A percentile compares a stretch with the other conserved stretches of the same genome.
phyloP scores from a whole-genome alignment of 805 yeast species.

The Yarrowia porcina region DNA sequence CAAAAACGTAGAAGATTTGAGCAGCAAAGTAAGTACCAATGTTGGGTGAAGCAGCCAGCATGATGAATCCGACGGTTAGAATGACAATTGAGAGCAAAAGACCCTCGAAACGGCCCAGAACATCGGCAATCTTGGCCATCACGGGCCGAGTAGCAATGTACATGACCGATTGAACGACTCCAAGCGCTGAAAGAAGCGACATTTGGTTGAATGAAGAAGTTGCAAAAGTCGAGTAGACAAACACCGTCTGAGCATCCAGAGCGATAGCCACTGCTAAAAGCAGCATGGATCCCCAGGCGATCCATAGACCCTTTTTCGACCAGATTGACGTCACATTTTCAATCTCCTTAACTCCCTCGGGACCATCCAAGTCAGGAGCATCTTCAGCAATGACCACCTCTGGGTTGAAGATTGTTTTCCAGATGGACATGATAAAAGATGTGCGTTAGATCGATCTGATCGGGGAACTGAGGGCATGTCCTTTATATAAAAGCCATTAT shows the following conservation, averaged over 20 bases:
- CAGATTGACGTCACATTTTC: conserved; percentile 24
- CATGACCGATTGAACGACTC: conserved; percentile 43
- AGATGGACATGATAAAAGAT: not conserved
- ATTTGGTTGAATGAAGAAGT: conserved; percentile 43
- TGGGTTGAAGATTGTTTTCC: conserved; percentile 23
- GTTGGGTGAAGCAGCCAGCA: conserved; percentile 41
- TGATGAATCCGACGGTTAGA: conserved; percentile 41
- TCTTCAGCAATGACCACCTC: conserved; percentile 3
- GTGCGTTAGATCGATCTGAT: not conserved
- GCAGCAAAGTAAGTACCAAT: conserved; percentile 42
- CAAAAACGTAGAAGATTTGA: conserved; percentile 41
- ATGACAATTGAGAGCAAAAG: conserved; percentile 38
- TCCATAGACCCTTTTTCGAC: conserved; percentile 26
- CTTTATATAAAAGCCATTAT: not conserved
- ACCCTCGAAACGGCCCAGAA: conserved; percentile 44
- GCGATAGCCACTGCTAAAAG: conserved; percentile 26
- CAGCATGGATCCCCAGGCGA: conserved; percentile 26
- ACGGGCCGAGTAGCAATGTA: conserved; percentile 43
- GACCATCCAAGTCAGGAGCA: conserved; percentile 3
- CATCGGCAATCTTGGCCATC: conserved; percentile 44
- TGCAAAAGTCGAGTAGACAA: conserved; percentile 39
- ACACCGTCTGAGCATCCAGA: conserved; percentile 11
- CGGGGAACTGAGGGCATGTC: not conserved
- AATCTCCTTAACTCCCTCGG: conserved; percentile 25
- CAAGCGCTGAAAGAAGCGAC: conserved; percentile 43